These are phyloP conservation scores for Cymbidium sinense DNA, from an alignment of 106 monocot species.

Conservation along the genomic window DNA sequence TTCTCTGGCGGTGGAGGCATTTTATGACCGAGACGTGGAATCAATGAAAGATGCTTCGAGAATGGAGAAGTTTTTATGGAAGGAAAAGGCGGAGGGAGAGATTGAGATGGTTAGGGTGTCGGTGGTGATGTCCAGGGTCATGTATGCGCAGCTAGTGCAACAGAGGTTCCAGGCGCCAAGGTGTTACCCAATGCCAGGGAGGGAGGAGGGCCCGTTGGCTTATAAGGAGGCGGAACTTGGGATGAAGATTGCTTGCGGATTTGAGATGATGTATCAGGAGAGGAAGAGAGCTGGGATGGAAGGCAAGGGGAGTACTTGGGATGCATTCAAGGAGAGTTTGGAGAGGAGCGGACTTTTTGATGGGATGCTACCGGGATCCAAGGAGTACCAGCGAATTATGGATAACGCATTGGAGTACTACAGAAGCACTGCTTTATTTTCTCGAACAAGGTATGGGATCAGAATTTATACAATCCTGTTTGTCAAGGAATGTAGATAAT, in stretches of 20 bases:
- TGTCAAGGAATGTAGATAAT: background rate
- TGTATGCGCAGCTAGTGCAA: constrained; percentile 88
- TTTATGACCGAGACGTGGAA: constrained; percentile 86
- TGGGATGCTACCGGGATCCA: constrained; percentile 79
- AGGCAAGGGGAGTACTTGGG: constrained; percentile 64
- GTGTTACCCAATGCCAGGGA: constrained; percentile 69
- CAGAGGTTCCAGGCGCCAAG: constrained; percentile 82
- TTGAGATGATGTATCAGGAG: constrained; percentile 98
- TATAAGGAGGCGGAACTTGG: constrained; percentile 80
- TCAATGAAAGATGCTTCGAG: constrained; percentile 78
- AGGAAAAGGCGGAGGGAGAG: constrained; percentile 16
- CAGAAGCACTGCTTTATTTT: constrained; percentile 43
- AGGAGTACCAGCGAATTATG: constrained; percentile 70
- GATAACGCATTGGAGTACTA: constrained; percentile 56
- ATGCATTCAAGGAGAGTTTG: constrained; percentile 63
- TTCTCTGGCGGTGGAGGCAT: constrained; percentile 75
- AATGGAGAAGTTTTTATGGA: constrained; percentile 70
- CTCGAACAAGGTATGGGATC: constrained; percentile 51
- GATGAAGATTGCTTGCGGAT: constrained; percentile 95
- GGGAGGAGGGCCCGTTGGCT: constrained; percentile 38
- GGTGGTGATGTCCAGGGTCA: constrained; percentile 79
- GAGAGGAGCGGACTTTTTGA: constrained; percentile 68
- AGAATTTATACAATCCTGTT: background rate
- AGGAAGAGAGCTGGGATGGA: constrained; percentile 53
- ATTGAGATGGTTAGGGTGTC: constrained; percentile 47